These are phyloP conservation scores for Vigna unguiculata DNA, from an alignment of 306 rosid genomes.

Conservation along the genomic window DNA sequence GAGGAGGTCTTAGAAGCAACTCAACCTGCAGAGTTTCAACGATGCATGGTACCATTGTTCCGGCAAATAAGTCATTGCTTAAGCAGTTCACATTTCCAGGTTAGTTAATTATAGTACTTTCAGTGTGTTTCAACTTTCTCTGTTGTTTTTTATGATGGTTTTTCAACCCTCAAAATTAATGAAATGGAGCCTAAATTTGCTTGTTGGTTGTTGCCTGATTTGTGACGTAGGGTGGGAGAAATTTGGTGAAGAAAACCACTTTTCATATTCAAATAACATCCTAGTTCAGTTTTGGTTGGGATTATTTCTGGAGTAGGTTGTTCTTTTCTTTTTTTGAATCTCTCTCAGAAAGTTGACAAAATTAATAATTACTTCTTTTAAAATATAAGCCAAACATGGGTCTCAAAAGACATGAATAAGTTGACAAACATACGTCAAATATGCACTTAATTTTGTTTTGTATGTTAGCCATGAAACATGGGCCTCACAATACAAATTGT, in stretches of 20 bases:
- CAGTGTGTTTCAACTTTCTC: slow-evolving; percentile 38
- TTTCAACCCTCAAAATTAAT: slow-evolving; percentile 4
- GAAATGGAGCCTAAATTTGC: slow-evolving; percentile 4
- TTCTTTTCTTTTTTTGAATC: not conserved
- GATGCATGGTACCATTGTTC: slow-evolving; percentile 88
- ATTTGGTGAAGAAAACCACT: slow-evolving; percentile 25
- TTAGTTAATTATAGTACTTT: slow-evolving; percentile 48
- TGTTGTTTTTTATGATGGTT: slow-evolving; percentile 22
- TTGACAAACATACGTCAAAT: not conserved
- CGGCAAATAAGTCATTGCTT: slow-evolving; percentile 82
- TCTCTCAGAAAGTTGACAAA: not conserved
- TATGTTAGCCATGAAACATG: not conserved
- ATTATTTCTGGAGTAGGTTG: not conserved
- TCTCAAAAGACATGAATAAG: not conserved
- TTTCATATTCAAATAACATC: slow-evolving; percentile 26
- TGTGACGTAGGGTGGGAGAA: slow-evolving; percentile 1
- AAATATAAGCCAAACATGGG: not conserved
- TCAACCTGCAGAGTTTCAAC: slow-evolving; percentile 92
- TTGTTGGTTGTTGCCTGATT: slow-evolving; percentile 25
- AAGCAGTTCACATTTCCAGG: slow-evolving; percentile 99
- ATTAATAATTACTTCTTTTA: not conserved
- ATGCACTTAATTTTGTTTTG: not conserved
- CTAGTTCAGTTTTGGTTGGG: not conserved
- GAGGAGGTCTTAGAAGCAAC: slow-evolving; percentile 98
- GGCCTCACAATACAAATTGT: slow-evolving; percentile 27